These are phyloP conservation scores for Apiospora sp. DNA, from an alignment of 2,329 filamentous ascomycete genomes.

Conservation along the genomic window DNA sequence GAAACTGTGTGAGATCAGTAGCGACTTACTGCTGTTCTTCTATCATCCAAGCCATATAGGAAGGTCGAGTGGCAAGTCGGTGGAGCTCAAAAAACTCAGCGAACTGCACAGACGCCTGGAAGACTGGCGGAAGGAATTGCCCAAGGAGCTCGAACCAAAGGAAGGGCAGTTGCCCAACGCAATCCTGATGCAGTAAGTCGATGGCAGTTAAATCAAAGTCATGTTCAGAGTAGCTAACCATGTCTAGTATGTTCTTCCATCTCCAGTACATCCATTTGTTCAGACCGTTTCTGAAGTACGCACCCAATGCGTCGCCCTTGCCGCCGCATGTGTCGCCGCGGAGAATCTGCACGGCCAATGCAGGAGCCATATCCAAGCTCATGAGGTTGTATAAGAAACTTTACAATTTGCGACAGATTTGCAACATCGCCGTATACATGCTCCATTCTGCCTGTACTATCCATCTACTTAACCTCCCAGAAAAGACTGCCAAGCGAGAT, in stretches of 20 bases:
- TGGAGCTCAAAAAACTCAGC: conserved; percentile 90
- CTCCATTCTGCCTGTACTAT: conserved; percentile 94
- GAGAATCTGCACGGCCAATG: conserved; percentile 89
- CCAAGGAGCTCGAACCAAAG: conserved; percentile 85
- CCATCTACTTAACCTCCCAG: conserved; percentile 89
- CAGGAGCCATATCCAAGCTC: conserved; percentile 89
- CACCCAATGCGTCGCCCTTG: conserved; percentile 79
- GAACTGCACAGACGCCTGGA: conserved; percentile 91
- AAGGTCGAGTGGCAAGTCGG: conserved; percentile 74
- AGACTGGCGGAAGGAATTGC: conserved; percentile 85
- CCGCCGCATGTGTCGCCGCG: conserved; percentile 89
- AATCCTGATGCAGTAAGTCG: conserved; percentile 78
- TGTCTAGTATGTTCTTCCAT: conserved; percentile 91
- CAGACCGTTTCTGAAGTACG: conserved; percentile 92
- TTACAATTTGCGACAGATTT: conserved; percentile 91
- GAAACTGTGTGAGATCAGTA: conserved; percentile 90
- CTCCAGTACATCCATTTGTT: conserved; percentile 95
- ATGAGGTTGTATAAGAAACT: conserved; percentile 92
- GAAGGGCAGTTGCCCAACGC: conserved; percentile 90
- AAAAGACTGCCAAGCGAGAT: conserved; percentile 89
- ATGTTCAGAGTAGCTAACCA: conserved; percentile 34
- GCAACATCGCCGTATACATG: conserved; percentile 96
- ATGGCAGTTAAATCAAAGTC: not conserved
- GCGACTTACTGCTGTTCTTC: conserved; percentile 87
- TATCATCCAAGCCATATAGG: conserved; percentile 81